A percentile compares a stretch with the other conserved stretches of the same genome.
Conservation (phyloP, 495 filamentous ascomycete species). For the Penicillium lividum region DNA sequence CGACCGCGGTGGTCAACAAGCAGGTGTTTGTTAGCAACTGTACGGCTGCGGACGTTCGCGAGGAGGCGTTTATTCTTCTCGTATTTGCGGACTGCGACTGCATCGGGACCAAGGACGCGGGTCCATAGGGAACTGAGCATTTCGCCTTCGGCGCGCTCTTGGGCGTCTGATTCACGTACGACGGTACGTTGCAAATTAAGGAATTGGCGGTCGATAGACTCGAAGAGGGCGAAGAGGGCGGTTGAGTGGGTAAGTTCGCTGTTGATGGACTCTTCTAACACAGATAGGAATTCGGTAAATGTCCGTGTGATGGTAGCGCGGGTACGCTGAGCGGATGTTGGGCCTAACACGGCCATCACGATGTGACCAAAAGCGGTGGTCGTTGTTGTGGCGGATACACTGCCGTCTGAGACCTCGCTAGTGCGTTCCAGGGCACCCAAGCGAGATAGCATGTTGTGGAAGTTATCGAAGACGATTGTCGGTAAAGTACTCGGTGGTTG, state of each 20-base stretch:
- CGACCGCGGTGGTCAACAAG: slow-evolving; percentile 81
- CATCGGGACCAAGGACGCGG: slow-evolving; percentile 72
- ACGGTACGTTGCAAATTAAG: slow-evolving; percentile 84
- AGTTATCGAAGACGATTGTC: slow-evolving; percentile 70
- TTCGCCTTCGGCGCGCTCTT: slow-evolving; percentile 76
- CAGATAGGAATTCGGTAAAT: slow-evolving; percentile 82
- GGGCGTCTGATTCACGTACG: slow-evolving; percentile 73
- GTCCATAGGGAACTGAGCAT: slow-evolving; percentile 85
- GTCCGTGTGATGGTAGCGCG: slow-evolving; percentile 76
- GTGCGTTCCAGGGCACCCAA: slow-evolving; percentile 65
- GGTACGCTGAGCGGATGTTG: slow-evolving; percentile 75
- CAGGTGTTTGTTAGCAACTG: slow-evolving; percentile 80
- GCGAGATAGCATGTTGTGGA: slow-evolving; percentile 71
- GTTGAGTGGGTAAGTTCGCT: slow-evolving; percentile 76
- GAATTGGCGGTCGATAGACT: slow-evolving; percentile 85
- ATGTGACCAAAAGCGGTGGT: slow-evolving; percentile 68
- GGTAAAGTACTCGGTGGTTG: slow-evolving; percentile 58
- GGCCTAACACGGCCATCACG: slow-evolving; percentile 73
- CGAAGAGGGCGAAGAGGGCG: slow-evolving; percentile 78
- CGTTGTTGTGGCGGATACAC: slow-evolving; percentile 38
- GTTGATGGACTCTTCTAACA: slow-evolving; percentile 84
- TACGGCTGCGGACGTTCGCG: slow-evolving; percentile 73
- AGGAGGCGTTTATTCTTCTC: slow-evolving; percentile 81
- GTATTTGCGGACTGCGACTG: slow-evolving; percentile 74
- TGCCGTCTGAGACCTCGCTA: slow-evolving; percentile 38